These are phyloP conservation scores for Tolypocladium tropicale DNA, from an alignment of 2,329 filamentous ascomycete species.

Conservation along the genomic window DNA sequence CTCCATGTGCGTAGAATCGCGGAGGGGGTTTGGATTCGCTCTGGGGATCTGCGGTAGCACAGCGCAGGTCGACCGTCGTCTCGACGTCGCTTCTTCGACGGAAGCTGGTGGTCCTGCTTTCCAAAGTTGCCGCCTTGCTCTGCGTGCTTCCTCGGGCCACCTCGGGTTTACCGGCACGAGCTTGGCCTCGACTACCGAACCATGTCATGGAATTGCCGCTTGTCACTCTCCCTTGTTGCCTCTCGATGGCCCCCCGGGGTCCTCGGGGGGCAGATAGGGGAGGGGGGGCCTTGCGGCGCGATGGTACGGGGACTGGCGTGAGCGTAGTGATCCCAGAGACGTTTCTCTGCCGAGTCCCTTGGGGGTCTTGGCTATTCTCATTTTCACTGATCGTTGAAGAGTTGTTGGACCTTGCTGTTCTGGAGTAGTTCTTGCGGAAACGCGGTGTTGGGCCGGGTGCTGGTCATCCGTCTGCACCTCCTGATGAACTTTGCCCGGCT, in stretches of 20 bases:
- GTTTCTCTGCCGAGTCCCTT: not conserved
- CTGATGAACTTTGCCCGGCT: no score
- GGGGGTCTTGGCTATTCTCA: not conserved
- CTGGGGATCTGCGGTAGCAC: not conserved
- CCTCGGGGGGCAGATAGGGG: no score
- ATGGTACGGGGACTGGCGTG: no score
- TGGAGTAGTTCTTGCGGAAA: not conserved
- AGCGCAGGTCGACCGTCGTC: not conserved
- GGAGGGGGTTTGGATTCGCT: not conserved
- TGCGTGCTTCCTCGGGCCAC: not conserved
- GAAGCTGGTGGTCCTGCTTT: not conserved
- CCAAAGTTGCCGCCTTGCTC: not conserved
- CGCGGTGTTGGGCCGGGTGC: not conserved
- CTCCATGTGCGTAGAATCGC: not conserved
- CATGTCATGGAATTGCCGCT: not conserved
- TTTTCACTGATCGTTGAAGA: not conserved
- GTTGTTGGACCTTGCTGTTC: not conserved
- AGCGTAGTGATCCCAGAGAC: not conserved
- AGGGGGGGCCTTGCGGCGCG: no score
- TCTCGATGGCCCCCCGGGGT: not conserved
- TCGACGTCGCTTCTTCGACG: not conserved
- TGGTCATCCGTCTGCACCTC: not conserved
- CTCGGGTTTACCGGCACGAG: not conserved
- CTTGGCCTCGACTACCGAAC: not conserved
- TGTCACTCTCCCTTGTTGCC: not conserved